These are phyloP conservation scores for Chytriomyces sp. DNA, from an alignment of 192 early-diverging fungal genomes.

Conservation along the genomic window DNA sequence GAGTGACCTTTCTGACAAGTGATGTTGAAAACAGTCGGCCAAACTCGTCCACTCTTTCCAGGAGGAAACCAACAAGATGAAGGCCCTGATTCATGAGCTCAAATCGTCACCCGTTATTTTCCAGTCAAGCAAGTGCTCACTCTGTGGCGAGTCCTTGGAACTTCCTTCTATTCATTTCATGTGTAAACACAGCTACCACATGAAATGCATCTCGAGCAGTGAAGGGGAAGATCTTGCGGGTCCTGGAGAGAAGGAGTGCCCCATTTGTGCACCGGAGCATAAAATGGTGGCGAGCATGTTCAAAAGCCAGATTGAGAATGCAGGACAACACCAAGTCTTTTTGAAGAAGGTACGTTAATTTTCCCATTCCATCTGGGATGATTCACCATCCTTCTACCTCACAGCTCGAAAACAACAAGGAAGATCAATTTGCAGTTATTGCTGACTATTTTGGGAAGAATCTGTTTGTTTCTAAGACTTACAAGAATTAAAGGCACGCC, in stretches of 20 bases:
- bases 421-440: conserved; percentile 86
- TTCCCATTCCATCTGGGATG: neutral
- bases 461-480: conserved; percentile 54
- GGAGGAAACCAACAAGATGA: conserved; percentile 76
- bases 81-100: conserved; percentile 81
- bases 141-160: conserved; percentile 65
- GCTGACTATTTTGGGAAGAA: conserved; percentile 92
- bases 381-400: neutral
- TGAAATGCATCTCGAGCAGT: conserved; percentile 55
- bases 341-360: conserved; percentile 61
- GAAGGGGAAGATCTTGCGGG: neutral
- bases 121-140: conserved; percentile 51
- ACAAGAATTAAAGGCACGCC: too few species aligned
- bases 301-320: conserved; percentile 73
- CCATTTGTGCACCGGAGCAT: conserved; percentile 80
- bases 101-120: conserved; percentile 58
- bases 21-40: conserved; percentile 45
- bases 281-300: conserved; percentile 80
- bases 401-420: conserved; percentile 68
- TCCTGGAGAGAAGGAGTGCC: conserved; percentile 40
- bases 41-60: conserved; percentile 74
- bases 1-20: neutral
- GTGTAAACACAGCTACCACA: conserved; percentile 95
- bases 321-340: conserved; percentile 79
- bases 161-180: conserved; percentile 91